phyloP scores from a whole-genome alignment of 345 rosid species.

The Salix udensis region DNA sequence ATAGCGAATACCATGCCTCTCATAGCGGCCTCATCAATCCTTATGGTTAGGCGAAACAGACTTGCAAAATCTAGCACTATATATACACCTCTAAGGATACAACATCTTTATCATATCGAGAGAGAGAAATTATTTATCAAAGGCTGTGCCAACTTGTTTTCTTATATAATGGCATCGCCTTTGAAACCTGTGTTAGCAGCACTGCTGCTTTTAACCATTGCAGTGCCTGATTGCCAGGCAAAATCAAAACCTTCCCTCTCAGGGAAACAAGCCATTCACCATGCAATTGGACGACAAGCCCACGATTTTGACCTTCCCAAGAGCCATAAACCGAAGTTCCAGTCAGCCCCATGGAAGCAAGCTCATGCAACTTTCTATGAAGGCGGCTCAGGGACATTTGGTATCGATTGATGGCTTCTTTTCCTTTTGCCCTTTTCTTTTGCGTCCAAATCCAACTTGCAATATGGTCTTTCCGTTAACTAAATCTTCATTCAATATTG shows the following conservation, averaged over 20 bases:
- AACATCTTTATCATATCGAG: not conserved
- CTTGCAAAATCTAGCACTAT: not conserved
- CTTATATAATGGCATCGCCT: not conserved
- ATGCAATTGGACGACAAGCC: slow-evolving; percentile 9
- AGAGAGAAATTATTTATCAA: not conserved
- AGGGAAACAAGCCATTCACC: slow-evolving; percentile 10
- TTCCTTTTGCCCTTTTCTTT: no score
- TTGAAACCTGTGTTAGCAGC: not conserved
- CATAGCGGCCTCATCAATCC: not conserved
- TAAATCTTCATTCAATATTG: no score
- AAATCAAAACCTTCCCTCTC: no score
- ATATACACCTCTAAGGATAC: not conserved
- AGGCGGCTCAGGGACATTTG: slow-evolving; percentile 39
- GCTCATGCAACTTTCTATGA: slow-evolving; percentile 56
- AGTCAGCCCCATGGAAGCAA: slow-evolving; percentile 40
- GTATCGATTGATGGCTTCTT: slow-evolving; percentile 19
- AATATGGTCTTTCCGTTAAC: no score
- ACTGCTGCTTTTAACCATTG: slow-evolving; percentile 15
- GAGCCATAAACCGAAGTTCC: slow-evolving; percentile 21
- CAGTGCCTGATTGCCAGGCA: slow-evolving; percentile 9
- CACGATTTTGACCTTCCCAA: not conserved
- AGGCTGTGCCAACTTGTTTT: not conserved
- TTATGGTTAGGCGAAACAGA: not conserved
- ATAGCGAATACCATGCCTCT: not conserved
- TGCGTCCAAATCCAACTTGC: no score